These are phyloP conservation scores for Chlamydomonas incerta DNA, from an alignment of 139 green algal species.

Conservation along the genomic window DNA sequence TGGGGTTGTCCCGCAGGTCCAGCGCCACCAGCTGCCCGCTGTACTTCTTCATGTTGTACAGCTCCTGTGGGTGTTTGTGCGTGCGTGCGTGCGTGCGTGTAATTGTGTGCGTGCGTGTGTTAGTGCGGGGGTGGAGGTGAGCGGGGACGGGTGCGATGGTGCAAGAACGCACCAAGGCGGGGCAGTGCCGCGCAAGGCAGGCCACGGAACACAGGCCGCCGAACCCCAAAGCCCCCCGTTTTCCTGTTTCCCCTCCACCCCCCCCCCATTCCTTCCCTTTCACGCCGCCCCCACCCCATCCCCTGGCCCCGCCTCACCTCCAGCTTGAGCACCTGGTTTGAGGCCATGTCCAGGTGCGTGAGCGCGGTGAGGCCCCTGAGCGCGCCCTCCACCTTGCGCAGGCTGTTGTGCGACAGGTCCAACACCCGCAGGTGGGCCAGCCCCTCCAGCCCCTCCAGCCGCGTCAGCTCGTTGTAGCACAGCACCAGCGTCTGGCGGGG, in stretches of 20 bases:
- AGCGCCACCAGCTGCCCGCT: conserved; percentile 63
- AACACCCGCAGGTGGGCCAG: conserved; percentile 53
- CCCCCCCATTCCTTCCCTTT: too few relatives aligned
- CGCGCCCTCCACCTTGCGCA: conserved; percentile 54
- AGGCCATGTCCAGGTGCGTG: conserved; percentile 63
- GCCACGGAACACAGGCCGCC: too few relatives aligned
- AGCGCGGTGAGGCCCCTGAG: conserved; percentile 60
- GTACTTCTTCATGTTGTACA: conserved; percentile 76
- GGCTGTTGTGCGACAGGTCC: conserved; percentile 71
- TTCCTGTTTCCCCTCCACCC: too few relatives aligned
- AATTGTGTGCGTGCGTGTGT: neutral
- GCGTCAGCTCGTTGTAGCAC: conserved; percentile 77
- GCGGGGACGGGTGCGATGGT: too few relatives aligned
- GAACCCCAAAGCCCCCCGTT: too few relatives aligned
- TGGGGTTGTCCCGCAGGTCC: conserved; percentile 67
- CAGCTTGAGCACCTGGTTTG: conserved; percentile 65
- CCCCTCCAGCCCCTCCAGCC: conserved; percentile 68
- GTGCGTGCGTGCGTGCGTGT: neutral
- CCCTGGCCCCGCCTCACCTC: conserved; percentile 18
- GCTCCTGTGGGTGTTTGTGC: conserved; percentile 52
- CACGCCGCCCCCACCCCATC: too few relatives aligned
- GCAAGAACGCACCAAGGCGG: too few relatives aligned
- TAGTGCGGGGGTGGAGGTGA: too few relatives aligned
- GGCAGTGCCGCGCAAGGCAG: too few relatives aligned
- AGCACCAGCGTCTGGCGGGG: conserved; percentile 56